Base-by-base conservation (phyloP, 2,329 filamentous ascomycete species). In the Clarireedia homoeocarpa region DNA sequence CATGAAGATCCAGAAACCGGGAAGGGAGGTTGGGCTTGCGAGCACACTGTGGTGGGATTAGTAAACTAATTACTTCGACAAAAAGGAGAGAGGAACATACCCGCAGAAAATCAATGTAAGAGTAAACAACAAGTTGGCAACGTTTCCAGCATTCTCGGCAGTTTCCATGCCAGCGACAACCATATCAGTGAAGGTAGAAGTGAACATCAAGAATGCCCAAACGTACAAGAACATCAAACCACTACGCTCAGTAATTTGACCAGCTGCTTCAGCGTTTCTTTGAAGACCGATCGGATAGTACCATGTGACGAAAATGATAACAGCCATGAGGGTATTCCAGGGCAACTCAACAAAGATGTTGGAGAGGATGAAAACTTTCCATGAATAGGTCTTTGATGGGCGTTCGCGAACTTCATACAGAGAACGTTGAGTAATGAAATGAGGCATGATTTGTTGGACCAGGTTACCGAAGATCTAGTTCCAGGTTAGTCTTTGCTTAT, bases 1-100 rank as follows among this genome's bases (percentile, higher is more conserved):
- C 85, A 91, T 89, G 76, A 90, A 91, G 64, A 87, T 85, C 87
- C 88, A 92, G 77, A 91, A 91, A 3, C 81, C 74, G 0, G 88
- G 88, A 38, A 94, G 77, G 1, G 72, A 69, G 4, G 73, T 70
- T 1, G 86, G 85, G 12, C 74, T 74, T 24, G 84, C 84, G 62
- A 95, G 80, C 50, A 94, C 85, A 77, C 86, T 63, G 27, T 3
- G 42, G 15, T 45, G 12, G n/a, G 17, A 17, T 42, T 42, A 42
- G 39, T 4, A 14, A 17, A 10, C 30, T 2, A 34, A 12, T 34
- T 9, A 34, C 10, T 12, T 42, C 10, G 17, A 42, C 12, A 34
- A n/a, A 48, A n/a, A 36, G 46, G 9, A n/a, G 17, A 17, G 7
- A 30, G 26, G 26, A 48, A 58, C 62, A 30, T 57, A 63, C 63